These are phyloP conservation scores for Chlorencoelia australis DNA, from an alignment of 2,329 filamentous ascomycete genomes.

Conservation along the genomic window DNA sequence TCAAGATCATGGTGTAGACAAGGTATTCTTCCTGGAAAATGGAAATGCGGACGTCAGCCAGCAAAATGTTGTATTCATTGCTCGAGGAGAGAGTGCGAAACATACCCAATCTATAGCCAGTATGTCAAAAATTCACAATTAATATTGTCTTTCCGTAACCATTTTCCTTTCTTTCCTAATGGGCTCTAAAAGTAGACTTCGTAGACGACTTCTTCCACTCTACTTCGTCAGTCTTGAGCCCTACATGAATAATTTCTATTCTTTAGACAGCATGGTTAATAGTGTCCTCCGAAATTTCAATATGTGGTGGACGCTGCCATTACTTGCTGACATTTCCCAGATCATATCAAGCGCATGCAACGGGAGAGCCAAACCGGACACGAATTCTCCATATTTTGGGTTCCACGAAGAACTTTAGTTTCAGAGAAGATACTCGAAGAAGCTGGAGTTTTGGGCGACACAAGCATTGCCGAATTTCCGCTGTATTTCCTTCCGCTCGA, in stretches of 20 bases:
- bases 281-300: conserved; percentile 28
- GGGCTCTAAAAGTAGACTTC: conserved; percentile 52
- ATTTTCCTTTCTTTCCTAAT: conserved; percentile 9
- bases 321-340: conserved; percentile 53
- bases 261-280: conserved; percentile 30
- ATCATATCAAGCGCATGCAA: conserved; percentile 83
- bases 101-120: conserved; percentile 82
- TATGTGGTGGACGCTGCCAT: conserved; percentile 40
- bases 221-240: conserved; percentile 48
- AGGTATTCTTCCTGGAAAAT: conserved; percentile 95
- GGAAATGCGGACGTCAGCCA: conserved; percentile 90
- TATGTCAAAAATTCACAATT: conserved; percentile 44
- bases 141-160: neutral
- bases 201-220: conserved; percentile 41
- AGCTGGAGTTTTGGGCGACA: conserved; percentile 84
- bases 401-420: conserved; percentile 81
- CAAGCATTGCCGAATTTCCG: conserved; percentile 78
- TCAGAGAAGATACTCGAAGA: conserved; percentile 89
- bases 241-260: conserved; percentile 32
- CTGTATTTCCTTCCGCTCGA: conserved; percentile 88
- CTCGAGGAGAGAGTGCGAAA: conserved; percentile 77
- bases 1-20: conserved; percentile 95
- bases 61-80: conserved; percentile 89
- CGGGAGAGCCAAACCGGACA: conserved; percentile 82
- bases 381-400: conserved; percentile 96